A percentile compares a stretch with the other conserved stretches of the same genome.
Conservation (phyloP, 306 rosid genomes). For the Coriaria nepalensis region DNA sequence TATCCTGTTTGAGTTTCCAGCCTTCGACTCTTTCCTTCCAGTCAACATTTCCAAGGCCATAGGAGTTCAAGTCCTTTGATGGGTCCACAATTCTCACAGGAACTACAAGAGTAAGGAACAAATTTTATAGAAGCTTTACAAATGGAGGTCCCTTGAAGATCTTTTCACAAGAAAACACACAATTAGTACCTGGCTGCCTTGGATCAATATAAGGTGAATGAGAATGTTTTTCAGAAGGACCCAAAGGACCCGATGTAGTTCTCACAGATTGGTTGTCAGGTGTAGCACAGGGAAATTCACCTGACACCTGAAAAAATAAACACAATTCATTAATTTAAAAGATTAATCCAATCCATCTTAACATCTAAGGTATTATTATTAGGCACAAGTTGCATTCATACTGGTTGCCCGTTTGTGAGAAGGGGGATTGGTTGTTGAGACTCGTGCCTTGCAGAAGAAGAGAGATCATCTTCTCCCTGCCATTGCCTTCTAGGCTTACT, state of each 20-base stretch:
- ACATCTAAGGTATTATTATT: not conserved
- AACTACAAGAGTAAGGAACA: slow-evolving; percentile 33
- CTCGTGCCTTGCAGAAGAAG: slow-evolving; percentile 78
- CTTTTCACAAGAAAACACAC: not conserved
- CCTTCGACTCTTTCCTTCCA: slow-evolving; percentile 99
- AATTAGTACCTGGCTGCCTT: slow-evolving; percentile 68
- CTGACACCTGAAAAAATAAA: slow-evolving; percentile 50
- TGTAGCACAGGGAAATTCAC: slow-evolving; percentile 81
- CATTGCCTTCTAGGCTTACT: slow-evolving; percentile 52
- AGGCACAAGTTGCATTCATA: slow-evolving; percentile 12
- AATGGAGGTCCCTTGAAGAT: slow-evolving; percentile 1
- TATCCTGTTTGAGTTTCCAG: slow-evolving; percentile 96
- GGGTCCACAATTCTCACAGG: slow-evolving; percentile 89
- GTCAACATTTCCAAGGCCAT: slow-evolving; percentile 96
- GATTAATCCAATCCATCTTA: not conserved
- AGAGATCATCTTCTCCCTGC: slow-evolving; percentile 76
- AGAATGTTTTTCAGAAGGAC: slow-evolving; percentile 52
- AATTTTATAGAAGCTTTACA: slow-evolving; percentile 12
- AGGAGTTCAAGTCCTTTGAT: slow-evolving; percentile 86
- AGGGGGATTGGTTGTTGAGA: slow-evolving; percentile 82
- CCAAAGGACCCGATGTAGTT: slow-evolving; percentile 91
- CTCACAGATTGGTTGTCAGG: slow-evolving; percentile 86
- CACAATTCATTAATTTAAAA: not conserved
- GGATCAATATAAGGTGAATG: slow-evolving; percentile 68
- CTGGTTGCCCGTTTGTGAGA: slow-evolving; percentile 78